These are phyloP conservation scores for Lolium perenne DNA, from an alignment of 176 grass and related monocot genomes.

Conservation along the genomic window DNA sequence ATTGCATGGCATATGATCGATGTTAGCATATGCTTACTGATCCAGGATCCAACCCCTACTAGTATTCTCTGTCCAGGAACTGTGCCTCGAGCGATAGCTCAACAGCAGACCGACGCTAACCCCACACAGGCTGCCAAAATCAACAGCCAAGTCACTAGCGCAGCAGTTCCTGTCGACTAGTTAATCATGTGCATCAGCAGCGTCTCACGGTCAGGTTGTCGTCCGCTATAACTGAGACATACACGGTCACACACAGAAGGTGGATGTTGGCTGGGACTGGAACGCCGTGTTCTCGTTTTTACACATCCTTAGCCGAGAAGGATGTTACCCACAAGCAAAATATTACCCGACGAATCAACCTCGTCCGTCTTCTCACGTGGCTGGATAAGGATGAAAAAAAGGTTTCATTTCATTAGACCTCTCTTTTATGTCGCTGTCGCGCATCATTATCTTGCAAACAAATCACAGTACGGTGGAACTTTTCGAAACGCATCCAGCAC, in stretches of 20 bases:
- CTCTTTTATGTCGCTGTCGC: background rate
- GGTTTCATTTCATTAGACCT: background rate
- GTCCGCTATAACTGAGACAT: background rate
- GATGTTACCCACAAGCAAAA: slow-evolving; percentile 28
- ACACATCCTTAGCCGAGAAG: background rate
- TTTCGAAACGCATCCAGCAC: background rate
- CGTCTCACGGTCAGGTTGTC: background rate
- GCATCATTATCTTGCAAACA: background rate
- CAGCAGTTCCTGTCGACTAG: background rate
- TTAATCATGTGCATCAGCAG: background rate
- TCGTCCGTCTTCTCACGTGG: background rate
- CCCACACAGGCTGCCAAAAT: slow-evolving; percentile 32
- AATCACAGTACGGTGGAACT: background rate
- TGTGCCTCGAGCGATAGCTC: background rate
- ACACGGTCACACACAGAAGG: too few species aligned
- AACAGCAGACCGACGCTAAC: background rate
- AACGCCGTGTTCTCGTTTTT: background rate
- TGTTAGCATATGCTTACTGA: too few species aligned
- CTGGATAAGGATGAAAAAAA: slow-evolving; percentile 33
- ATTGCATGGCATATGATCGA: too few species aligned
- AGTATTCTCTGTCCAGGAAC: background rate
- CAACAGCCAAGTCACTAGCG: background rate
- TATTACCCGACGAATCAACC: background rate
- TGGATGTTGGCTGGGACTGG: background rate
- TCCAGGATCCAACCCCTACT: too few species aligned